Base-by-base conservation (phyloP, 2,329 filamentous ascomycete genomes). In the Aspergillus fumigatus region DNA sequence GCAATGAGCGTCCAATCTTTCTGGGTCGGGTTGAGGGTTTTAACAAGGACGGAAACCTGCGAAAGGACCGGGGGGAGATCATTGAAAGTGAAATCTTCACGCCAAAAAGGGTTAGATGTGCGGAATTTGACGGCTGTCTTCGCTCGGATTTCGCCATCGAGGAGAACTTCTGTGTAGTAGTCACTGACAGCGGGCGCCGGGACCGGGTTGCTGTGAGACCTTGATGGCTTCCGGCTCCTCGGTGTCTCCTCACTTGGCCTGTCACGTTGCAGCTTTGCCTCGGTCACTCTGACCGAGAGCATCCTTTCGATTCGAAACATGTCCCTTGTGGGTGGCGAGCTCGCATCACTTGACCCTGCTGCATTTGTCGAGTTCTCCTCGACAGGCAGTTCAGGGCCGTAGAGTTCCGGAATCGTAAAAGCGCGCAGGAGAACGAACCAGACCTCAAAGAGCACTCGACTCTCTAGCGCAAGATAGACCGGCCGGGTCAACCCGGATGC, bases 401-500 rank as follows among this genome's bases (percentile, higher is more conserved):
- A 97, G 11, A 97, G 81, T 65, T 97, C 92, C 0, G 94, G 93
- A 48, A 96, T 87, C 0, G 93, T 91, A 72, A 97, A 97, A 0
- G 93, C 92, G 60, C 93, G 85, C 29, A 99, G 74, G 9, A 99
- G 79, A 6, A 96, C 92, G 67, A 96, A 93, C 94, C 94, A 99
- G 11, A 97, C 94, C 71, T 99, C 94, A 66, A 95, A 96, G n/a
- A 96, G 80, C 6, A 96, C 86, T 45, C 92, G 84, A 26, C 85
- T 92, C 64, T 97, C 93, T 48, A 97, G 76, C 3, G 90, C 89
- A 35, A 99, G 80, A 70, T 96, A 97, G 38, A 97, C 87, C 0
- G 94, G 93, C n/a, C 90, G 86, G 57, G 91, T 87, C 27, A 93
- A 88, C 55, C 93, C 80, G 19, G 88, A 83, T 2, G 85, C 88